Evolutionary conservation across 2,329 filamentous ascomycete species (phyloP), one percentile per base, ranked within the genome.

Genomic region (Fusarium penzigii): DNA sequence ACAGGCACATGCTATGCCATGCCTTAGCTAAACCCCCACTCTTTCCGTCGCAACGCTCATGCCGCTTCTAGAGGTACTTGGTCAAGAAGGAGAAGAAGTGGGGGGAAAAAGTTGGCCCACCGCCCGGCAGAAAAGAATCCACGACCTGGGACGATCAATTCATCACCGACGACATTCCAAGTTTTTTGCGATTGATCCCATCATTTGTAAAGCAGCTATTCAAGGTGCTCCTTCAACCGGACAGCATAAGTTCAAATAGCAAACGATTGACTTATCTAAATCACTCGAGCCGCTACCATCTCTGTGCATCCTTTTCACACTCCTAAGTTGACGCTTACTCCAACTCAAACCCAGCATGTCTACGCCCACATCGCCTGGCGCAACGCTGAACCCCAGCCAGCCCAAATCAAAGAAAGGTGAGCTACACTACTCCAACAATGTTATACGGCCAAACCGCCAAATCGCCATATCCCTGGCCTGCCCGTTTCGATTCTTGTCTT

Each of bases 361-460:
- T 39, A 52, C 54, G 13, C 45, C 53, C 40, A 48, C 58, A 32
- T 16, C 48, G 42, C 39, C 58, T 29, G 50, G 44, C 40, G 43
- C 44, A 44, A 39, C 46, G 16, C 48, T 56, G 56, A 54, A 62
- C 48, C 43, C 55, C 39, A 57, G 44, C 17, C 57, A 54, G 49
- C 42, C 49, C 16, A 65, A 65, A 48, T 29, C 54, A 39, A 48
- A 52, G 44, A 56, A 55, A 53, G 62, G 60, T 61, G 43, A 49
- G 51, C 43, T 39, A 25, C 42, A 29, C 17, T 38, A 17, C 34
- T 38, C 39, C 39, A 51, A 17, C 17, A 17, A 12, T 25, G 42
- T 39, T 44, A 45, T 17, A 17, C 41, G 44, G 17, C 38, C 36
- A 39, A 20, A 11, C 42, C 9, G 14, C 25, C n/a, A 6, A 5